Evolutionary conservation across 164 flowering plant genomes (phyloP), one percentile per base, ranked within the genome.

Genomic region (Vitis riparia): DNA sequence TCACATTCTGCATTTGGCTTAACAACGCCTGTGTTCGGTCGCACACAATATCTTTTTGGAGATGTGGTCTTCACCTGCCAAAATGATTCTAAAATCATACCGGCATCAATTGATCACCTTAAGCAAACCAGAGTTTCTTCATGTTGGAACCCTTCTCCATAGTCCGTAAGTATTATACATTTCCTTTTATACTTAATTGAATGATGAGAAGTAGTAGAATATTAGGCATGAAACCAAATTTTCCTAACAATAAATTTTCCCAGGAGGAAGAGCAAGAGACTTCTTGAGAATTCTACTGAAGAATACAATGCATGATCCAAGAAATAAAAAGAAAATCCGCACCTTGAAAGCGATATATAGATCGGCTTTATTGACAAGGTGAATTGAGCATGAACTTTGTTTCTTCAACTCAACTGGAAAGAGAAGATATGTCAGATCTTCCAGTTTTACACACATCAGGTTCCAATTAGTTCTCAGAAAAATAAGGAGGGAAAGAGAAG

Each of bases 1-100:
- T 82, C 87, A 77, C 73, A 80, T 13, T 77, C 70, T 65, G 77
- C 77, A 48, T 70, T 77, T 55, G 89, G 89, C 70, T 72, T 70
- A 52, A 86, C 73, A 19, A 86, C 56, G 49, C 87, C 86, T 10
- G 73, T 68, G 61, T 86, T 86, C 2, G 87, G 89, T 63, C 84
- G 74, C 17, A 86, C 89, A 70, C 84, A 84, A 59, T 84, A 86
- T 74, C 84, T 79, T 75, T 84, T 86, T 12, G 87, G 89, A 72
- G 83, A 80, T 23, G 89, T 84, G 23, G 89, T 84, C 76, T 84
- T 84, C 53, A 86, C 83, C 89, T 86, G 83, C 68, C 50, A 50
- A 62, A 23, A 59, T 59, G 30, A n/a, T 60, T 37, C 37, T 15
- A 6, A 66, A 32, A 66, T 17, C 9, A 69, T 63, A 69, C 17